Evolutionary conservation across 768 basidiomycete species (phyloP).

Genomic region (Auricularia sp.): DNA sequence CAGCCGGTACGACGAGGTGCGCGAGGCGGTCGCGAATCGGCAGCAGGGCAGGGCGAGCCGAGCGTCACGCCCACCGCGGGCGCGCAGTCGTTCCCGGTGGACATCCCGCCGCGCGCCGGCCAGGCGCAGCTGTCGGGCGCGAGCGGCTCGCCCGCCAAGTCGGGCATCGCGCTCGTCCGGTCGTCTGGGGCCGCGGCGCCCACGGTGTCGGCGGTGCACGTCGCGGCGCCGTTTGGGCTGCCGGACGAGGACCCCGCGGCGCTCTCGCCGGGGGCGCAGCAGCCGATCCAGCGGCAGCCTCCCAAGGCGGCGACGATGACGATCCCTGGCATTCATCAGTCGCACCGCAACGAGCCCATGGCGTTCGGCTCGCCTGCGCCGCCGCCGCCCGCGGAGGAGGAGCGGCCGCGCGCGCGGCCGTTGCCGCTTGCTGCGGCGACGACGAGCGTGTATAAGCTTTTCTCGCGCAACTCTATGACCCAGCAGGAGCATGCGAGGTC

Average conservation of each 20-base stretch:
- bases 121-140: slow-evolving; percentile 10
- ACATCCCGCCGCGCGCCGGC: slow-evolving; percentile 20
- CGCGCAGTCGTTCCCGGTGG: slow-evolving; percentile 16
- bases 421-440: slow-evolving; percentile 27
- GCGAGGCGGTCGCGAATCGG: slow-evolving; percentile 65
- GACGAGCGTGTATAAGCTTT: slow-evolving; percentile 63
- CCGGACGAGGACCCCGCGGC: background rate
- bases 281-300: slow-evolving; percentile 66
- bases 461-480: slow-evolving; percentile 35
- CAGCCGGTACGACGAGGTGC: slow-evolving; percentile 56
- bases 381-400: slow-evolving; percentile 24
- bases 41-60: slow-evolving; percentile 33
- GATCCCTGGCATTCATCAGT: slow-evolving; percentile 80
- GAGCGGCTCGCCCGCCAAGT: slow-evolving; percentile 10
- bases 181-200: slow-evolving; percentile 16
- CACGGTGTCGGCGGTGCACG: slow-evolving; percentile 8
- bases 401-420: slow-evolving; percentile 21
- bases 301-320: slow-evolving; percentile 67
- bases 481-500: background rate
- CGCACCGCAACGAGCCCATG: slow-evolving; percentile 77
- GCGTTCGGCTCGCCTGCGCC: slow-evolving; percentile 61
- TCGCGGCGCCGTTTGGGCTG: slow-evolving; percentile 13
- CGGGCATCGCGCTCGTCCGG: slow-evolving; percentile 27
- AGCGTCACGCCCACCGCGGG: slow-evolving; percentile 11
- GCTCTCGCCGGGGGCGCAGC: background rate